phyloP scores from a whole-genome alignment of 208 protist genomes.

The Kentomonas sorsogonicus region DNA sequence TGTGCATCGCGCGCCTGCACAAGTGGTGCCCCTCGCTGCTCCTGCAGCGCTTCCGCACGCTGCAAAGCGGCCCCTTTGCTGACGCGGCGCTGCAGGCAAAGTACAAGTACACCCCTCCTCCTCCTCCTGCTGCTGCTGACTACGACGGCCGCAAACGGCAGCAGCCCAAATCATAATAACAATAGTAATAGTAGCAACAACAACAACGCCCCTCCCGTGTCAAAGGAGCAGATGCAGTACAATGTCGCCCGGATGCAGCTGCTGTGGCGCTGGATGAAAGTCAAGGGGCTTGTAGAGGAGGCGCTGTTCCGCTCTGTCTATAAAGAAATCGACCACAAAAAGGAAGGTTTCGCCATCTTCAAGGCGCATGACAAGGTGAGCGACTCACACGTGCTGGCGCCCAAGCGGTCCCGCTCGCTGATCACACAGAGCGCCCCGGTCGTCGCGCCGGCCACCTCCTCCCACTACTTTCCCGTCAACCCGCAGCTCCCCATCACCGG shows the following conservation, averaged over 20 bases:
- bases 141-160: background rate
- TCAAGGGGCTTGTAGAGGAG: conserved; percentile 69
- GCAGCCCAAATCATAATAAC: background rate
- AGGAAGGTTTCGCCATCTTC: conserved; percentile 83
- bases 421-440: conserved; percentile 60
- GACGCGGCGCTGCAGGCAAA: conserved; percentile 36
- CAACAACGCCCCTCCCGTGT: background rate
- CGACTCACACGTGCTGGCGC: conserved; percentile 61
- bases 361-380: conserved; percentile 80
- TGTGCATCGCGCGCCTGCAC: conserved; percentile 81
- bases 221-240: conserved; percentile 32
- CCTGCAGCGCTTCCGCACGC: conserved; percentile 21
- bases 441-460: conserved; percentile 57
- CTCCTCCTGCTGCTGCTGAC: background rate
- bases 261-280: conserved; percentile 82
- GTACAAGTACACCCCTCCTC: conserved; percentile 13
- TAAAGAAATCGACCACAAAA: conserved; percentile 86
- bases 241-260: conserved; percentile 78
- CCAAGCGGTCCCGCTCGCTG: conserved; percentile 66
- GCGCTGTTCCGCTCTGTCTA: conserved; percentile 72
- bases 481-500: conserved; percentile 55
- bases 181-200: background rate
- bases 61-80: conserved; percentile 65
- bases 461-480: conserved; percentile 74
- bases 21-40: conserved; percentile 67